Evolutionary conservation across 805 yeast species (phyloP).

Genomic region (Metschnikowia colocasiae): DNA sequence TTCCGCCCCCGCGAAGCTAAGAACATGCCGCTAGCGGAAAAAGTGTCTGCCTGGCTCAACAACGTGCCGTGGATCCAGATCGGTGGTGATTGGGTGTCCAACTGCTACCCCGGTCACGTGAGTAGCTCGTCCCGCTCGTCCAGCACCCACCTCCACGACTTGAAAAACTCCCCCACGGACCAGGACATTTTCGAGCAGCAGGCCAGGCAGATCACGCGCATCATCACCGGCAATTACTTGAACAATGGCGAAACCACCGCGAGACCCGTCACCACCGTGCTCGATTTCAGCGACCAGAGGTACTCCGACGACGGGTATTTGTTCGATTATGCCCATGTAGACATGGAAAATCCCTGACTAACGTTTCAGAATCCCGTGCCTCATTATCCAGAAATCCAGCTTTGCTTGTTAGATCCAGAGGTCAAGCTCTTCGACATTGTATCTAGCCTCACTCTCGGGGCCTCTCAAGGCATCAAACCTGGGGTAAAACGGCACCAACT

Average conservation of each 20-base stretch:
- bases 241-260: constrained; percentile 16
- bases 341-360: not conserved
- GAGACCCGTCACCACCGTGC: constrained; percentile 15
- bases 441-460: constrained; percentile 20
- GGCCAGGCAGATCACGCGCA: constrained; percentile 47
- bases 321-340: constrained; percentile 13
- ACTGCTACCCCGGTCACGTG: constrained; percentile 49
- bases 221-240: constrained; percentile 15
- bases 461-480: constrained; percentile 30
- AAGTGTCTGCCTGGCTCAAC: constrained; percentile 61
- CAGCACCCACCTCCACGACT: constrained; percentile 7
- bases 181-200: constrained; percentile 53
- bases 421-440: constrained; percentile 51
- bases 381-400: too few species aligned
- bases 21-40: constrained; percentile 65
- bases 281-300: constrained; percentile 9
- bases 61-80: constrained; percentile 48
- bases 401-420: constrained; percentile 28
- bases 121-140: constrained; percentile 21
- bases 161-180: constrained; percentile 23
- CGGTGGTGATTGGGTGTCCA: constrained; percentile 25
- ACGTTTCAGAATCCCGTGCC: too few species aligned
- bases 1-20: constrained; percentile 62
- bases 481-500: constrained; percentile 84
- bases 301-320: constrained; percentile 16